These are phyloP conservation scores for Chenopodium formosanum DNA, from an alignment of 148 eudicot genomes.

Conservation along the genomic window DNA sequence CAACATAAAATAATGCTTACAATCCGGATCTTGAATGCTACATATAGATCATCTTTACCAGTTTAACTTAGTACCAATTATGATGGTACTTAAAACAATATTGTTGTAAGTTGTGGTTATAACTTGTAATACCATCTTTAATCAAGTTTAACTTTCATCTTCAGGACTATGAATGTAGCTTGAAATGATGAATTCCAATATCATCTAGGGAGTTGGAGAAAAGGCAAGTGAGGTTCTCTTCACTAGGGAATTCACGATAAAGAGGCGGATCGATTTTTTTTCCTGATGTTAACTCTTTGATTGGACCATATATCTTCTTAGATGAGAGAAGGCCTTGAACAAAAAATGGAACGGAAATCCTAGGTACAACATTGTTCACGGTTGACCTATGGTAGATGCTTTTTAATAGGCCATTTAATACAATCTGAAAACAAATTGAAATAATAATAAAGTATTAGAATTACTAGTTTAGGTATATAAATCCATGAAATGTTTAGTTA, in stretches of 20 bases:
- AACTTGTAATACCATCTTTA: not conserved
- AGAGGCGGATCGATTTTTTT: constrained; percentile 26
- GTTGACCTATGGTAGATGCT: constrained; percentile 42
- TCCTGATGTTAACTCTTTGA: constrained; percentile 38
- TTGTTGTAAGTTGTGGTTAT: no score
- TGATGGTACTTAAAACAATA: no score
- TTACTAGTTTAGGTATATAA: no score
- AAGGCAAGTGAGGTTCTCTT: constrained; percentile 23
- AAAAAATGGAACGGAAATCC: constrained; percentile 43
- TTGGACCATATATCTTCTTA: constrained; percentile 40
- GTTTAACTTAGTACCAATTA: no score
- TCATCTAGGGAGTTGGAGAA: constrained; percentile 25
- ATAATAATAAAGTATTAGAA: no score
- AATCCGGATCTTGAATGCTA: no score
- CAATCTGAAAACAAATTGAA: constrained; percentile 15
- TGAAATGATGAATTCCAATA: constrained; percentile 24
- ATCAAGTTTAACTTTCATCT: not conserved
- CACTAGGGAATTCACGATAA: constrained; percentile 26
- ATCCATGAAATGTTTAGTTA: no score
- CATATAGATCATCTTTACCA: no score
- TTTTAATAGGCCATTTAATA: constrained; percentile 33
- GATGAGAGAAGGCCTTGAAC: constrained; percentile 15
- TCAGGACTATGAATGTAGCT: not conserved
- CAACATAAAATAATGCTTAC: no score
- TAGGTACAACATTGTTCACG: constrained; percentile 36